phyloP scores from a whole-genome alignment of 257 asterid genomes.

The Plantago major region DNA sequence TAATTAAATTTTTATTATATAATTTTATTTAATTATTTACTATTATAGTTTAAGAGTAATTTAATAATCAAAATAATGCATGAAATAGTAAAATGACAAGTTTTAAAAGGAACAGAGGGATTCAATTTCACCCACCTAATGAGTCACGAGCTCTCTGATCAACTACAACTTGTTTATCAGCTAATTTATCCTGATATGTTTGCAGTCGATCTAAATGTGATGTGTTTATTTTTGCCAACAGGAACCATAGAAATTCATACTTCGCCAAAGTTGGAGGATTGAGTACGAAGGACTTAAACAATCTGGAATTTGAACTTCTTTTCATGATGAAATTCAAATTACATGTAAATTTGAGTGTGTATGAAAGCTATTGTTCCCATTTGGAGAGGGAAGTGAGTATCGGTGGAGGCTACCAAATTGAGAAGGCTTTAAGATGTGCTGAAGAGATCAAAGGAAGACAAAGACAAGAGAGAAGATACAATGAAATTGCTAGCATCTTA shows the following conservation, averaged over 20 bases:
- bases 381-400: conserved; percentile 89
- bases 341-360: conserved; percentile 91
- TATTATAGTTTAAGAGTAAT: too few relatives aligned
- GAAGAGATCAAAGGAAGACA: conserved; percentile 72
- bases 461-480: conserved; percentile 28
- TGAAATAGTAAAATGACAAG: too few relatives aligned
- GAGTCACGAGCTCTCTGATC: too few relatives aligned
- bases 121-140: too few relatives aligned
- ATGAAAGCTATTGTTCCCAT: conserved; percentile 86
- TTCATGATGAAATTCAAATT: conserved; percentile 79
- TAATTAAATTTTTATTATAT: too few relatives aligned
- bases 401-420: conserved; percentile 94
- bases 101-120: too few relatives aligned
- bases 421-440: conserved; percentile 87
- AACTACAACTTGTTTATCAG: too few relatives aligned
- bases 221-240: conserved; percentile 22
- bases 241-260: conserved; percentile 91
- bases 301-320: conserved; percentile 61
- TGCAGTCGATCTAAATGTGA: neutral
- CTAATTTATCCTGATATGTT: too few relatives aligned
- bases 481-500: conserved; percentile 31
- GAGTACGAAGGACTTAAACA: conserved; percentile 54
- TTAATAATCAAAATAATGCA: too few relatives aligned
- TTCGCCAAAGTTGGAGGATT: conserved; percentile 92
- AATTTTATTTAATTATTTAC: too few relatives aligned